phyloP scores from a whole-genome alignment of 305 asterid species.

The Solanum hybrid region DNA sequence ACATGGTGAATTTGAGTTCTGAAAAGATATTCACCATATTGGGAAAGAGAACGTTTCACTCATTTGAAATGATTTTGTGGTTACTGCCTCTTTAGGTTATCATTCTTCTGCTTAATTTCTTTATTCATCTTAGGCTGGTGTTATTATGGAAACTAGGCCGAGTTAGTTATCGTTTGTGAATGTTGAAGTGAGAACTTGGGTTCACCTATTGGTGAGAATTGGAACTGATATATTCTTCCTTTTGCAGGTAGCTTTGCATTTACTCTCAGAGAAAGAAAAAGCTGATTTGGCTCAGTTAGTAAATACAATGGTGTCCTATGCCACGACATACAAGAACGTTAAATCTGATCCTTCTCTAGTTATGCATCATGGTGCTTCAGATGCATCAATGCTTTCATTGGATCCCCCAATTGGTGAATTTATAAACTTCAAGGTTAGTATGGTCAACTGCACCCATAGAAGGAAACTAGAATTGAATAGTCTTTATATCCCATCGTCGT shows the following conservation, averaged over 20 bases:
- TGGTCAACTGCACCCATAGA: not conserved
- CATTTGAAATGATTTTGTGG: not conserved
- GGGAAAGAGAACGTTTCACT: not conserved
- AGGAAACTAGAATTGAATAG: not conserved
- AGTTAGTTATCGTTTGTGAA: not conserved
- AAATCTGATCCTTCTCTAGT: conserved; percentile 45
- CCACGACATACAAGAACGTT: conserved; percentile 62
- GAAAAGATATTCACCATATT: not conserved
- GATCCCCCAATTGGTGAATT: conserved; percentile 77
- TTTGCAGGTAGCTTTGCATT: conserved; percentile 75
- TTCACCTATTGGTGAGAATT: conserved; percentile 8
- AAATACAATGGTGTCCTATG: conserved; percentile 77
- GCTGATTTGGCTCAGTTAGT: conserved; percentile 52
- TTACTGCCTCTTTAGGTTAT: not conserved
- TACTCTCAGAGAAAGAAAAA: conserved; percentile 79
- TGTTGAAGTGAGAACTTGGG: not conserved
- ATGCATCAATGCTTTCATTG: conserved; percentile 49
- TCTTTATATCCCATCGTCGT: not conserved
- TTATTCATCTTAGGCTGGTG: not conserved
- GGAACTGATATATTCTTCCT: conserved; percentile 14
- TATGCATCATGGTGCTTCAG: conserved; percentile 37
- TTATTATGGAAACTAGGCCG: not conserved
- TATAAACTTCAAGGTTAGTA: conserved; percentile 60
- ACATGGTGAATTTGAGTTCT: not conserved
- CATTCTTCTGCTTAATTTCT: not conserved